Evolutionary conservation across 192 early-diverging fungal species (phyloP).

Genomic region (Dissophora globulifera): DNA sequence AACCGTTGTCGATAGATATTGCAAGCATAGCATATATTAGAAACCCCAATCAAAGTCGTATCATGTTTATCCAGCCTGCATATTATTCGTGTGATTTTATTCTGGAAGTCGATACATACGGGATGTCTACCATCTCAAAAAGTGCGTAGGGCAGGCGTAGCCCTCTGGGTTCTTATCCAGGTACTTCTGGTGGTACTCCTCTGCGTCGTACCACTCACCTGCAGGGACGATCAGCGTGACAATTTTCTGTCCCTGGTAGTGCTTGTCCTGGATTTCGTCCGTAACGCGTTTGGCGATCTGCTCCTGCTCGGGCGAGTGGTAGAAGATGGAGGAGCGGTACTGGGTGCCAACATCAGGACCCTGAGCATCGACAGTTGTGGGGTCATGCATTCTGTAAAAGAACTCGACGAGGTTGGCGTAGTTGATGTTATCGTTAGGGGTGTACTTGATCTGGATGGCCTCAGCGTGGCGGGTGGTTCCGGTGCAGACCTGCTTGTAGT

Average conservation of each 20-base stretch:
- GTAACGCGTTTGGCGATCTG: slow-evolving; percentile 79
- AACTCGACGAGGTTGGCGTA: slow-evolving; percentile 83
- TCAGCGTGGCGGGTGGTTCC: slow-evolving; percentile 87
- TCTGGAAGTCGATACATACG: too few species aligned
- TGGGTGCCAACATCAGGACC: slow-evolving; percentile 89
- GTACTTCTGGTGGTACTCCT: slow-evolving; percentile 85
- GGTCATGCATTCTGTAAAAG: slow-evolving; percentile 89
- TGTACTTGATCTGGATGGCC: slow-evolving; percentile 81
- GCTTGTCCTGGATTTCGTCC: slow-evolving; percentile 68
- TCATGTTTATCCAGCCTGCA: too few species aligned
- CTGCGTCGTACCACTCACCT: slow-evolving; percentile 82
- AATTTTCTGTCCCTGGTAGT: slow-evolving; percentile 65
- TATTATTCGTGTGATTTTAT: too few species aligned
- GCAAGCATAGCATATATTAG: too few species aligned
- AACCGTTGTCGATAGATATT: too few species aligned
- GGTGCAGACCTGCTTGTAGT: slow-evolving; percentile 72
- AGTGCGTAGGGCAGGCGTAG: slow-evolving; percentile 66
- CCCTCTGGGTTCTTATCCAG: slow-evolving; percentile 79
- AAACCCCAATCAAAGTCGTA: too few species aligned
- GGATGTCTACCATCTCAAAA: slow-evolving; percentile 57
- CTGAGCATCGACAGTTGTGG: slow-evolving; percentile 87
- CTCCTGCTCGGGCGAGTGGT: slow-evolving; percentile 80
- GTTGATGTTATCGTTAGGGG: slow-evolving; percentile 69
- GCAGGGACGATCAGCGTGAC: slow-evolving; percentile 79
- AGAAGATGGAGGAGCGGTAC: slow-evolving; percentile 89